Conservation (phyloP, 345 rosid species). For the Turritis glabra region DNA sequence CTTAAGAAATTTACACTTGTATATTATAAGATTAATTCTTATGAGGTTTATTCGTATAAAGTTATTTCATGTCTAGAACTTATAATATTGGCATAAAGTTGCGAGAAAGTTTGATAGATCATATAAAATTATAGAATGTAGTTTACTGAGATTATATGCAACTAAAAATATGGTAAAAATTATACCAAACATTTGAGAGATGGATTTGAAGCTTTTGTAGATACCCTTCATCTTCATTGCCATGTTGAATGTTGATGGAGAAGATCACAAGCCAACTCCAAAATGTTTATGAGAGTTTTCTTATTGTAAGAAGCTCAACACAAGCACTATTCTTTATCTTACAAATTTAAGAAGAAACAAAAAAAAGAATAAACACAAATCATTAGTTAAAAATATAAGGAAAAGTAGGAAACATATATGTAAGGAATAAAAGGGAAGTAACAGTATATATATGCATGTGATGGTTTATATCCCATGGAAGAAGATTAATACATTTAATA, state of each 20-base stretch:
- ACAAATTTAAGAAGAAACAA: background rate
- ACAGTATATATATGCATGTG: background rate
- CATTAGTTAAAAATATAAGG: background rate
- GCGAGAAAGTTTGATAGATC: background rate
- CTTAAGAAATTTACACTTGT: background rate
- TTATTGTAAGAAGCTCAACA: background rate
- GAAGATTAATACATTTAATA: background rate
- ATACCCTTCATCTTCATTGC: slow-evolving; percentile 84
- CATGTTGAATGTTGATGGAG: slow-evolving; percentile 41
- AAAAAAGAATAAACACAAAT: background rate
- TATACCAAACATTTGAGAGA: slow-evolving; percentile 83
- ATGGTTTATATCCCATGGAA: background rate
- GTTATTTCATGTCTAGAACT: background rate
- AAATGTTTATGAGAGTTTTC: background rate
- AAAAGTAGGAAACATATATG: background rate
- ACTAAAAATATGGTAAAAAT: background rate
- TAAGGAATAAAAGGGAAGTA: background rate
- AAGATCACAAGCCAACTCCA: slow-evolving; percentile 32
- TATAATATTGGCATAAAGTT: background rate
- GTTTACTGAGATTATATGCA: background rate
- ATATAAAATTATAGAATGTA: background rate
- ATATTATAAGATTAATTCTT: background rate
- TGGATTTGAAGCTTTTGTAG: slow-evolving; percentile 82
- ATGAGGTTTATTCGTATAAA: background rate
- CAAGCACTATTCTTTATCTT: slow-evolving; percentile 7